Percentiles rank a stretch among this genome's conserved stretches.
phyloP scores from a whole-genome alignment of 208 protist species.

The Trypanosoma congolense region DNA sequence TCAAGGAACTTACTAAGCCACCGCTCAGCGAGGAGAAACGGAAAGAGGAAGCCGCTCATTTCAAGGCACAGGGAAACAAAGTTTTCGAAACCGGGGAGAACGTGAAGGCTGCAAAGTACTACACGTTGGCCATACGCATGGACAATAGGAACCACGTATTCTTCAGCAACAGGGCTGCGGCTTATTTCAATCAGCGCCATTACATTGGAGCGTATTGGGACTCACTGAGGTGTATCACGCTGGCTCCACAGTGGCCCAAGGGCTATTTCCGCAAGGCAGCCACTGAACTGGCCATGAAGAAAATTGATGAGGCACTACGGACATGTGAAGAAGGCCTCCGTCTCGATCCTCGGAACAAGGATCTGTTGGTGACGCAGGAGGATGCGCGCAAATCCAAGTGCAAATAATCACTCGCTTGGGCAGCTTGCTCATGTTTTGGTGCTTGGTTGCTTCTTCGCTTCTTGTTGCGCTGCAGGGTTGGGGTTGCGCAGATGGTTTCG shows the following conservation, averaged over 20 bases:
- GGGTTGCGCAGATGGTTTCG: too few species aligned
- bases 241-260: slow-evolving; percentile 88
- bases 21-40: slow-evolving; percentile 34
- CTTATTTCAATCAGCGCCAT: slow-evolving; percentile 83
- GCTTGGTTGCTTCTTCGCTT: slow-evolving; percentile 5
- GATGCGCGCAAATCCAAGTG: slow-evolving; percentile 28
- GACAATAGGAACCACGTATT: slow-evolving; percentile 83
- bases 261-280: slow-evolving; percentile 89
- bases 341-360: slow-evolving; percentile 63
- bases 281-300: slow-evolving; percentile 65
- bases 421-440: slow-evolving; percentile 8
- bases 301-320: slow-evolving; percentile 47
- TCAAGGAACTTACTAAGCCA: slow-evolving; percentile 71
- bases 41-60: slow-evolving; percentile 47
- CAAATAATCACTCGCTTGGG: too few species aligned
- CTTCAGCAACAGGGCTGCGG: slow-evolving; percentile 91
- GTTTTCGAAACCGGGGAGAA: slow-evolving; percentile 82
- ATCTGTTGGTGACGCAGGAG: slow-evolving; percentile 57
- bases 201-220: slow-evolving; percentile 89
- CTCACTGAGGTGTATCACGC: slow-evolving; percentile 69
- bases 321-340: slow-evolving; percentile 59
- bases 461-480: too few species aligned
- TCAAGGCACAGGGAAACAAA: slow-evolving; percentile 90
- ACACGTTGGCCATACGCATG: slow-evolving; percentile 88
- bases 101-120: slow-evolving; percentile 89